Percentiles rank a stretch among this genome's conserved stretches.
Evolutionary conservation across 2,329 filamentous ascomycete species (phyloP).

Genomic region (Aureobasidium sp.): DNA sequence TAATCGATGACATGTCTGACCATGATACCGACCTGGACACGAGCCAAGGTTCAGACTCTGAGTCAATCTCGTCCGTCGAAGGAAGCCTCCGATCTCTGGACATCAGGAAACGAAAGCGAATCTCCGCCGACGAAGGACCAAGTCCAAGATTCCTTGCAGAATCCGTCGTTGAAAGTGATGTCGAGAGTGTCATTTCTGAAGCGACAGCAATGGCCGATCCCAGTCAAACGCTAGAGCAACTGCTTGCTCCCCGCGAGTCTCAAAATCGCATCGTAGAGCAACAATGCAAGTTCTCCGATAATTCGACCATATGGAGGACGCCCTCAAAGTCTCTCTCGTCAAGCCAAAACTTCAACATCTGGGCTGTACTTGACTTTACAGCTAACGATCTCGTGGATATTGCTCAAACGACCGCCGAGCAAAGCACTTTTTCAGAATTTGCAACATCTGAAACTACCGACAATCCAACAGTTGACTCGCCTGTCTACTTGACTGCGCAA

Average conservation of each 20-base stretch:
- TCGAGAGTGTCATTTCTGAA: constrained; percentile 4
- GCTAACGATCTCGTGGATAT: constrained; percentile 28
- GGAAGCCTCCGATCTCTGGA: neutral
- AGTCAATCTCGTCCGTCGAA: neutral
- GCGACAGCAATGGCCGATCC: neutral
- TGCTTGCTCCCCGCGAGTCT: neutral
- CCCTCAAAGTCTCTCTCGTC: neutral
- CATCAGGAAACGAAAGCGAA: constrained; percentile 6
- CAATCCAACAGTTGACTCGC: neutral
- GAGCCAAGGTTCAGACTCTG: constrained; percentile 1
- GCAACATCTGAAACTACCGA: neutral
- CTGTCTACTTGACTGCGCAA: constrained; percentile 5
- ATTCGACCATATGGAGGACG: neutral
- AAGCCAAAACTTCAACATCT: constrained; percentile 14
- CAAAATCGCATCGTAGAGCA: neutral
- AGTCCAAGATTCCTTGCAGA: neutral
- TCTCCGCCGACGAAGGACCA: neutral
- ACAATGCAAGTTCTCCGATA: constrained; percentile 1
- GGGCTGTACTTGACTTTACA: constrained; percentile 21
- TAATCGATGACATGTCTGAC: neutral
- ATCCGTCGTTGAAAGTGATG: constrained; percentile 9
- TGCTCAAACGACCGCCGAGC: constrained; percentile 30
- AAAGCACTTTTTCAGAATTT: constrained; percentile 20
- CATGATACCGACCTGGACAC: constrained; percentile 1
- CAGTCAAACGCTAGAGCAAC: neutral